Percentiles rank a stretch among this genome's conserved stretches.
These are phyloP conservation scores for Rutstroemia sp. DNA, from an alignment of 2,329 filamentous ascomycete genomes.

Conservation along the genomic window DNA sequence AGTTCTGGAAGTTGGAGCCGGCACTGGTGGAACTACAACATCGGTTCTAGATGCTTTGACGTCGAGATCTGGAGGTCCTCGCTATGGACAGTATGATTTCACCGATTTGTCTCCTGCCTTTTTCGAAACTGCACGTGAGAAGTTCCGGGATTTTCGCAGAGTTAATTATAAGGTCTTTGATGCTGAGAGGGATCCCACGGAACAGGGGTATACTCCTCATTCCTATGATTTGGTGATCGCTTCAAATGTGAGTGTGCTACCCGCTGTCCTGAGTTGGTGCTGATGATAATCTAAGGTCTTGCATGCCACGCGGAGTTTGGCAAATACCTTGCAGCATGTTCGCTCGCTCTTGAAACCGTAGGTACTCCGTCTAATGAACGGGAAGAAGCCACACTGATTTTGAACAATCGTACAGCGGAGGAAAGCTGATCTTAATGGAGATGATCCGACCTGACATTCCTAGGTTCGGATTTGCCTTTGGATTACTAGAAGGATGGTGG, in stretches of 20 bases:
- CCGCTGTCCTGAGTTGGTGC: neutral
- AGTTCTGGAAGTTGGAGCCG: constrained; percentile 22
- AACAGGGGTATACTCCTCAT: constrained; percentile 30
- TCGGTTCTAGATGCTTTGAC: constrained; percentile 8
- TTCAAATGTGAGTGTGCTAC: constrained; percentile 14
- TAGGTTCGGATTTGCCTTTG: neutral
- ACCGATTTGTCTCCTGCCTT: constrained; percentile 29
- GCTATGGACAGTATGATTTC: constrained; percentile 24
- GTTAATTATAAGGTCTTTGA: constrained; percentile 24
- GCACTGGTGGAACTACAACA: constrained; percentile 15
- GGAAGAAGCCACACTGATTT: neutral
- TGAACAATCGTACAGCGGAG: neutral
- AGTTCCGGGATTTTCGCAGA: constrained; percentile 17
- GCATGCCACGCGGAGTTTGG: neutral
- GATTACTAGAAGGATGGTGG: constrained; percentile 1
- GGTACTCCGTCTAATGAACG: neutral
- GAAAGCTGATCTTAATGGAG: neutral
- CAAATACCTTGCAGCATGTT: neutral
- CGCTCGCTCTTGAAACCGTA: neutral
- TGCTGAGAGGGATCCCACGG: constrained; percentile 26
- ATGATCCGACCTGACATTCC: neutral
- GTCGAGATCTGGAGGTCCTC: neutral
- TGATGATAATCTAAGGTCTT: neutral
- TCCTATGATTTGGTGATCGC: constrained; percentile 26
- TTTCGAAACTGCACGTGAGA: constrained; percentile 25